Conservation (phyloP, 768 basidiomycete genomes). For the Hortiboletus campestris region DNA sequence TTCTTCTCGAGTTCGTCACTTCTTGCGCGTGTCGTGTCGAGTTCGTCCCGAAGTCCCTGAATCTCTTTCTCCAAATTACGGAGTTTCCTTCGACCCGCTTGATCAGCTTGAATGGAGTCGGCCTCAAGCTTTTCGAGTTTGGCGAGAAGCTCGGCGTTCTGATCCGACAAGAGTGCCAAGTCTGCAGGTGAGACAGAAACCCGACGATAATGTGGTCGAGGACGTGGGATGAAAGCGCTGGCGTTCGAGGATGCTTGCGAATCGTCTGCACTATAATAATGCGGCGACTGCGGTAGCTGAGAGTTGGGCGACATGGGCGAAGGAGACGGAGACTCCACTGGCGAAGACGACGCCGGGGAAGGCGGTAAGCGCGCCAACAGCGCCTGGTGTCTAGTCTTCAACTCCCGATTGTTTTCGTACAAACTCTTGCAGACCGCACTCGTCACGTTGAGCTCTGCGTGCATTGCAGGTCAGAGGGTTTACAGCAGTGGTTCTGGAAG, state of each 20-base stretch:
- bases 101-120: constrained; percentile 66
- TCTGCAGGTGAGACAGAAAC: constrained; percentile 69
- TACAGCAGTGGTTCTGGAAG: background rate
- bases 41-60: constrained; percentile 64
- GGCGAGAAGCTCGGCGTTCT: constrained; percentile 76
- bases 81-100: constrained; percentile 64
- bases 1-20: constrained; percentile 73
- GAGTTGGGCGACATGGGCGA: constrained; percentile 29
- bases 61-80: constrained; percentile 81
- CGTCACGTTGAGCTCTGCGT: constrained; percentile 59
- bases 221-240: constrained; percentile 19
- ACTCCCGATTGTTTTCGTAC: constrained; percentile 63
- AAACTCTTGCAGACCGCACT: constrained; percentile 67
- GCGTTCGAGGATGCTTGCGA: constrained; percentile 22
- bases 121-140: constrained; percentile 75
- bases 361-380: constrained; percentile 62
- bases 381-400: constrained; percentile 72
- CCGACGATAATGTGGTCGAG: constrained; percentile 33
- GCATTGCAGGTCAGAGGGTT: constrained; percentile 23
- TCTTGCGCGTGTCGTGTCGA: constrained; percentile 70
- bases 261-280: constrained; percentile 31
- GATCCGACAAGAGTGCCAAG: constrained; percentile 69
- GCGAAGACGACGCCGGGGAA: constrained; percentile 40
- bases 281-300: constrained; percentile 33
- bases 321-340: constrained; percentile 16